These are phyloP conservation scores for Salix viminalis DNA, from an alignment of 345 rosid species.

Conservation along the genomic window DNA sequence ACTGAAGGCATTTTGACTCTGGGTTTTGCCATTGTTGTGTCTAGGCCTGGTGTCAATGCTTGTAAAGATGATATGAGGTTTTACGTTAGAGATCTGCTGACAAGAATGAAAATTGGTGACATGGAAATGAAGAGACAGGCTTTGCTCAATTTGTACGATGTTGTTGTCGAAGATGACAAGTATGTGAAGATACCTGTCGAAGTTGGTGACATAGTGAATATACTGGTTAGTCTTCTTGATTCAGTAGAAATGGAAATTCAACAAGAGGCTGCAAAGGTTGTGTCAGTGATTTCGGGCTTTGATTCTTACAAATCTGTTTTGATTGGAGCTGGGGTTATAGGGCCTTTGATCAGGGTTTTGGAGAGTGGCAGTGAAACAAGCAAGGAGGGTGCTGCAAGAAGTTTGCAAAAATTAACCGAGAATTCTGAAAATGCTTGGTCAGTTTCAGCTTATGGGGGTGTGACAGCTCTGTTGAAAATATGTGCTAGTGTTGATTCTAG, in stretches of 20 bases:
- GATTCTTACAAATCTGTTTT: conserved; percentile 46
- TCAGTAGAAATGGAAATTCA: conserved; percentile 46
- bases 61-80: conserved; percentile 83
- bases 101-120: conserved; percentile 94
- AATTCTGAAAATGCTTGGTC: conserved; percentile 96
- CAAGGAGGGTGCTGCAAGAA: conserved; percentile 49
- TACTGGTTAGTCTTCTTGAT: conserved; percentile 60
- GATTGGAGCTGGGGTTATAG: conserved; percentile 62
- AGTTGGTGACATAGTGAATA: conserved; percentile 41
- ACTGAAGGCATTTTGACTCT: conserved; percentile 55
- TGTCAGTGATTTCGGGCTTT: conserved; percentile 53
- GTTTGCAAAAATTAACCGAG: conserved; percentile 63
- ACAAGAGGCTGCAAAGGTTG: conserved; percentile 58
- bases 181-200: conserved; percentile 56
- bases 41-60: conserved; percentile 57
- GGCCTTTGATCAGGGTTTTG: conserved; percentile 62
- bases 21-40: conserved; percentile 76
- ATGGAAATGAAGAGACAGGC: conserved; percentile 76
- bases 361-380: conserved; percentile 52
- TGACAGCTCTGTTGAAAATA: conserved; percentile 63
- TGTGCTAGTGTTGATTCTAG: conserved; percentile 39
- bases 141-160: conserved; percentile 52
- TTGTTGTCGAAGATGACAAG: conserved; percentile 56
- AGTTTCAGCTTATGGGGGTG: conserved; percentile 94
- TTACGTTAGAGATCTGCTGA: conserved; percentile 66